These are phyloP conservation scores for Porogramme epimiltina DNA, from an alignment of 1,284 basidiomycete species.

Conservation along the genomic window DNA sequence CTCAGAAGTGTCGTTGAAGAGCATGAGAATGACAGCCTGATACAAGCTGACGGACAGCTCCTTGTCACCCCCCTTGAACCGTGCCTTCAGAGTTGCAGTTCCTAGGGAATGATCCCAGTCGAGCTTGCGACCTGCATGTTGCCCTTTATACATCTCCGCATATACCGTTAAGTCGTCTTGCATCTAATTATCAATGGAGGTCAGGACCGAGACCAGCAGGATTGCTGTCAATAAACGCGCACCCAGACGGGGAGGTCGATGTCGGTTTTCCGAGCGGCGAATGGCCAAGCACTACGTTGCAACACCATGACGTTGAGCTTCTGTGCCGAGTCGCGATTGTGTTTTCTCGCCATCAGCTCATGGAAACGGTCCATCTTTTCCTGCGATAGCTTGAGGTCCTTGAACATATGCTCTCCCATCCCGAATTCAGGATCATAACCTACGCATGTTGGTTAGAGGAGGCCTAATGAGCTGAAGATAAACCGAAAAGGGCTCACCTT, in stretches of 20 bases:
- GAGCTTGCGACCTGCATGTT: conserved; percentile 74
- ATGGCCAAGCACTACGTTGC: conserved; percentile 79
- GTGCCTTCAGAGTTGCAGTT: conserved; percentile 70
- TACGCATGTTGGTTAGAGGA: conserved; percentile 27
- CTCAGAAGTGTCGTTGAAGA: conserved; percentile 79
- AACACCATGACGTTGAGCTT: conserved; percentile 71
- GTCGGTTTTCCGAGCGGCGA: conserved; percentile 50
- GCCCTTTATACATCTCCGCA: conserved; percentile 69
- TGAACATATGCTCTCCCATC: conserved; percentile 91
- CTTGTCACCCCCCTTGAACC: conserved; percentile 75
- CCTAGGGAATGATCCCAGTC: conserved; percentile 86
- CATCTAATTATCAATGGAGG: conserved; percentile 51
- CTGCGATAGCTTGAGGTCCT: conserved; percentile 75
- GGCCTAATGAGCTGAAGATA: not conserved
- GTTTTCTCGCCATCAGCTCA: conserved; percentile 21
- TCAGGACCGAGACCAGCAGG: no score
- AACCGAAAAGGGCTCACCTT: conserved; percentile 68
- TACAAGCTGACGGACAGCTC: conserved; percentile 91
- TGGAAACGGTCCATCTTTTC: conserved; percentile 69
- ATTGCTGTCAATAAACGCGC: conserved; percentile 19
- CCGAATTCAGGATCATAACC: conserved; percentile 90
- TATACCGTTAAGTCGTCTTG: conserved; percentile 67
- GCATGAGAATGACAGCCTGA: conserved; percentile 85
- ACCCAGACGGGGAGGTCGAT: conserved; percentile 56
- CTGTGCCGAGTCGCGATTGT: conserved; percentile 21